Conservation (phyloP, 225 moss, liverwort and hornwort genomes). For the Polytrichum commune region DNA sequence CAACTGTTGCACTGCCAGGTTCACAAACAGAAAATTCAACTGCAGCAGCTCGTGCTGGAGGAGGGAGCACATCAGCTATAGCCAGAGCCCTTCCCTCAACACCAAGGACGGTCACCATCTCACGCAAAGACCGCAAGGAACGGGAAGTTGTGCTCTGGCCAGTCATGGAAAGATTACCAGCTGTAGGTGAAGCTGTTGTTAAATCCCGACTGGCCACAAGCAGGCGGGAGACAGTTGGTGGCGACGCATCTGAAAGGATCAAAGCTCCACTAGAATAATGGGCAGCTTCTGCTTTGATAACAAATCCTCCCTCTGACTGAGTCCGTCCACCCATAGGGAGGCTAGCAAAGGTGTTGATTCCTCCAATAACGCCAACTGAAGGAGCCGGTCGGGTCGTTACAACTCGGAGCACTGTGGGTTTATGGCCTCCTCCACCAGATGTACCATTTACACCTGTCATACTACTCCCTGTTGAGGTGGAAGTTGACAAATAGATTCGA, state of each 20-base stretch:
- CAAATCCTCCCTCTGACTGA: slow-evolving; percentile 68
- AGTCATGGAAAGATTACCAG: slow-evolving; percentile 35
- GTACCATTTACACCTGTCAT: slow-evolving; percentile 46
- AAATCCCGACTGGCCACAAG: slow-evolving; percentile 80
- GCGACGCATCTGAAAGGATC: slow-evolving; percentile 86
- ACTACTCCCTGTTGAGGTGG: slow-evolving; percentile 67
- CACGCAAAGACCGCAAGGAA: slow-evolving; percentile 73
- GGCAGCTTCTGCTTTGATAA: slow-evolving; percentile 90
- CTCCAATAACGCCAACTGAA: slow-evolving; percentile 65
- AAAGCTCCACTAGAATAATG: slow-evolving; percentile 89
- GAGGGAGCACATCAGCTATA: slow-evolving; percentile 85
- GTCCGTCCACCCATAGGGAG: slow-evolving; percentile 51
- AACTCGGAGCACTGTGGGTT: slow-evolving; percentile 85
- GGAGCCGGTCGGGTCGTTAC: slow-evolving; percentile 95
- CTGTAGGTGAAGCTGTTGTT: slow-evolving; percentile 43
- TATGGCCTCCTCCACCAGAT: slow-evolving; percentile 55
- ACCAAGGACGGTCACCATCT: slow-evolving; percentile 78
- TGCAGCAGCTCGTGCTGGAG: slow-evolving; percentile 84
- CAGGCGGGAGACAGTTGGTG: slow-evolving; percentile 68
- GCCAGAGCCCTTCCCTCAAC: slow-evolving; percentile 95
- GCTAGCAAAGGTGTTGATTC: slow-evolving; percentile 43
- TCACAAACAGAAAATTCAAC: slow-evolving; percentile 87
- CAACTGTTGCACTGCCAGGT: slow-evolving; percentile 43
- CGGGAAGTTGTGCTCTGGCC: slow-evolving; percentile 55
- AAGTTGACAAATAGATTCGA: slow-evolving; percentile 91